Base-by-base conservation (phyloP, 495 filamentous ascomycete genomes). In the Lindgomyces ingoldianus region DNA sequence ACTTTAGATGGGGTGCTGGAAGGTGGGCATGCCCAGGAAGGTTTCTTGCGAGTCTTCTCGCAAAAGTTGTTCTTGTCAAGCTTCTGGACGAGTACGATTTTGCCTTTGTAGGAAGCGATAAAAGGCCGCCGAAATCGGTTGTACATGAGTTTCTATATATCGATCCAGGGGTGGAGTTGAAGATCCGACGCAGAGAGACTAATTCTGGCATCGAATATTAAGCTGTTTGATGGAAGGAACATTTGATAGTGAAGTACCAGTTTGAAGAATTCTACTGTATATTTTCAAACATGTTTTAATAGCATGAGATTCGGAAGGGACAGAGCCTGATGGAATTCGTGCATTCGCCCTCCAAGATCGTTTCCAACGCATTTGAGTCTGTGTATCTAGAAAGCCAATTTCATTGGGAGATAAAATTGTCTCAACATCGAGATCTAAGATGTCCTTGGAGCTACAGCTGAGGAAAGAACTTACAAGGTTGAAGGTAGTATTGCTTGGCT, bases 1-100 rank as follows among this genome's bases (percentile, higher is more conserved):
- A n/a, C 9, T 22, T 10, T 19, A 44, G 55, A 46, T 59, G 55
- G 55, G 55, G 55, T 2, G 16, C 36, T n/a, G 55, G 55, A 4
- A 10, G 55, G 12, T 59, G 36, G 55, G 55, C 55, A 3, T 59
- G 55, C 41, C 55, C 55, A 14, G 55, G 55, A 1, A 6, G 55
- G 25, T 59, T 59, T 14, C 4, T 59, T n/a, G 55, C 55, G 14
- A 46, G 8, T 18, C 10, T 45, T 3, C 10, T 46, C 2, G 19
- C 41, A 2, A 59, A 46, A 33, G 42, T 46, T 3, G 41, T 59
- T 12, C 41, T 59, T 9, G 55, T 59, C 18, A 59, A 48, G 55
- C 41, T 59, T 18, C 27, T 59, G 8, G 55, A 59, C 18, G 55
- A 59, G 39, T 59, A 45, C 27, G 55, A 59, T 26, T 59, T 59